A percentile compares a stretch with the other conserved stretches of the same genome.
Evolutionary conservation across 441 rosid genomes (phyloP).

Genomic region (Populus tomentosa): DNA sequence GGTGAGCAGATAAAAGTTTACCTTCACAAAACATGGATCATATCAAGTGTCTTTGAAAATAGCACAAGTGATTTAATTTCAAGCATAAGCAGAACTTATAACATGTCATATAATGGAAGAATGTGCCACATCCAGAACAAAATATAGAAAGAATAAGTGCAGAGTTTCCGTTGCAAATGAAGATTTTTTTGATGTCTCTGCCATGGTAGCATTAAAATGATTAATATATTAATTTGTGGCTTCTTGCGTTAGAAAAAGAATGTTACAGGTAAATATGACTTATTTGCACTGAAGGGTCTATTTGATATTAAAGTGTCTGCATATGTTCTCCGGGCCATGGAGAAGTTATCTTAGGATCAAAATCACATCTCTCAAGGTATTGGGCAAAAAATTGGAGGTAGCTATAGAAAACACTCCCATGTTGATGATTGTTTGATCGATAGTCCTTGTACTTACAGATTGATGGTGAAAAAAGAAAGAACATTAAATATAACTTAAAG

Average conservation of each 20-base stretch:
- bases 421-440: not conserved
- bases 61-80: not conserved
- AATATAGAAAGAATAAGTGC: not conserved
- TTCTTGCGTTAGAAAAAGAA: not conserved
- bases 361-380: not conserved
- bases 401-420: not conserved
- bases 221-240: not conserved
- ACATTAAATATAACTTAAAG: not conserved
- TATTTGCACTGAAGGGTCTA: not conserved
- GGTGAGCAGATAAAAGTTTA: not conserved
- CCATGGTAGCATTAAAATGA: not conserved
- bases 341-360: not conserved
- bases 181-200: not conserved
- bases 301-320: not conserved
- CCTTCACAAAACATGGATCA: not conserved
- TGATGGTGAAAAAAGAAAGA: not conserved
- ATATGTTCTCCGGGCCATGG: not conserved
- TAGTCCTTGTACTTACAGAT: not conserved
- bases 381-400: not conserved
- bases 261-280: not conserved
- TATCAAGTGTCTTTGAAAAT: not conserved
- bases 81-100: not conserved
- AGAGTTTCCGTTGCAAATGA: not conserved
- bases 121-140: not conserved
- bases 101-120: not conserved